Conservation (phyloP, 495 filamentous ascomycete genomes). For the Jackrogersella minutella region DNA sequence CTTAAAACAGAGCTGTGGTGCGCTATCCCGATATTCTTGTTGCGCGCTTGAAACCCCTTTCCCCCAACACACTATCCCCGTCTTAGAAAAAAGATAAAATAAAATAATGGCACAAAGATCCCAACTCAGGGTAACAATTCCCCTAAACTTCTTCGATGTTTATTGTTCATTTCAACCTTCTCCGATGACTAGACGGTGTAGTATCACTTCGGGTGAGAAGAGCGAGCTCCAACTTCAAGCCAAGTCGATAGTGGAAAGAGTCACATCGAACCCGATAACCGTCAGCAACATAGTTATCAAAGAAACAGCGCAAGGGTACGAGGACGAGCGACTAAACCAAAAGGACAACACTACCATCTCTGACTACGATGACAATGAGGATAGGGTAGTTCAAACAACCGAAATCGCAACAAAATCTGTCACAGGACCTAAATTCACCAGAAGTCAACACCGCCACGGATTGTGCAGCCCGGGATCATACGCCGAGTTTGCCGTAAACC, state of each 20-base stretch:
- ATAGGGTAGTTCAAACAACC: background rate
- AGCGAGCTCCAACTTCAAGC: background rate
- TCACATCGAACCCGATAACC: background rate
- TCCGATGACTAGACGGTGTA: background rate
- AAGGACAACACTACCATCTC: constrained; percentile 7
- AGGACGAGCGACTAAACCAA: background rate
- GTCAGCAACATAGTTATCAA: background rate
- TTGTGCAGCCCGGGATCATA: constrained; percentile 14
- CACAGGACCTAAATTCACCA: background rate
- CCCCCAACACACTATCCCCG: too few species aligned
- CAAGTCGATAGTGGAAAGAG: background rate
- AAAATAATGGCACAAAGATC: background rate
- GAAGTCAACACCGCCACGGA: too few species aligned
- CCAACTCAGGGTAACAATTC: background rate
- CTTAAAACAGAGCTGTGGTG: too few species aligned
- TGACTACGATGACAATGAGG: constrained; percentile 4
- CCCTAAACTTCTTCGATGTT: background rate
- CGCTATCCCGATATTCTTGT: too few species aligned
- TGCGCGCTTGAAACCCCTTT: too few species aligned
- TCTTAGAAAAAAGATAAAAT: background rate
- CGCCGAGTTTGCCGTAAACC: constrained; percentile 8
- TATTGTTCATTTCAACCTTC: background rate
- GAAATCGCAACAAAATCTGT: background rate
- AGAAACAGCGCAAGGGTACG: background rate
- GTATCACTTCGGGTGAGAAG: background rate